Evolutionary conservation across 2,329 filamentous ascomycete genomes (phyloP).

Genomic region (Fusarium vanettenii): DNA sequence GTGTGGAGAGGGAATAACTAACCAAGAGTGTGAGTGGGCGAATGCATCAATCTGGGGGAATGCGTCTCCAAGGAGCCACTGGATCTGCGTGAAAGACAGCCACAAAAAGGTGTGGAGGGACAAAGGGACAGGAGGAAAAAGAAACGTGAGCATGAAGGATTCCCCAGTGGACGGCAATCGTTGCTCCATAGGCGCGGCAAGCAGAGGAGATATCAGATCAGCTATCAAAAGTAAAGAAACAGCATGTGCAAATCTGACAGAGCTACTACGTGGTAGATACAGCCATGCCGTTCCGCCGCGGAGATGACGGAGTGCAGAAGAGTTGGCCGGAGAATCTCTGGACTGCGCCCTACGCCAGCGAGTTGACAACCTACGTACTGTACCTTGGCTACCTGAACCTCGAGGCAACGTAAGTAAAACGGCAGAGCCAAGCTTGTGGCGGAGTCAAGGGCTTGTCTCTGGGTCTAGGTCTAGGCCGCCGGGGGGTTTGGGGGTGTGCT

Average conservation of each 20-base stretch:
- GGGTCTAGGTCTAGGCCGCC: conserved; percentile 7
- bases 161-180: not conserved
- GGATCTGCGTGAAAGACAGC: conserved; percentile 19
- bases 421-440: conserved; percentile 19
- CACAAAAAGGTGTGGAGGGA: conserved; percentile 21
- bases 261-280: not conserved
- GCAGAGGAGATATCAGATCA: not conserved
- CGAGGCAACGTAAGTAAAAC: conserved; percentile 32
- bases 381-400: not conserved
- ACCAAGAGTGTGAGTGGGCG: conserved; percentile 21
- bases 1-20: conserved; percentile 8
- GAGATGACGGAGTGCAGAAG: not conserved
- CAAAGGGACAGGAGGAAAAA: conserved; percentile 9
- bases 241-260: not conserved
- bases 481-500: conserved; percentile 23
- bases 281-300: not conserved
- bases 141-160: conserved; percentile 4
- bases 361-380: not conserved
- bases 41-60: conserved; percentile 31
- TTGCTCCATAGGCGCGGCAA: conserved; percentile 3
- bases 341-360: conserved; percentile 1
- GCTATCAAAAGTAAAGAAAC: not conserved
- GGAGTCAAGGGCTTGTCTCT: conserved; percentile 26
- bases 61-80: conserved; percentile 26
- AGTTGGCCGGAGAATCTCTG: conserved; percentile 8